Conservation (phyloP, 805 yeast species). For the Candida sakaeoensis region DNA sequence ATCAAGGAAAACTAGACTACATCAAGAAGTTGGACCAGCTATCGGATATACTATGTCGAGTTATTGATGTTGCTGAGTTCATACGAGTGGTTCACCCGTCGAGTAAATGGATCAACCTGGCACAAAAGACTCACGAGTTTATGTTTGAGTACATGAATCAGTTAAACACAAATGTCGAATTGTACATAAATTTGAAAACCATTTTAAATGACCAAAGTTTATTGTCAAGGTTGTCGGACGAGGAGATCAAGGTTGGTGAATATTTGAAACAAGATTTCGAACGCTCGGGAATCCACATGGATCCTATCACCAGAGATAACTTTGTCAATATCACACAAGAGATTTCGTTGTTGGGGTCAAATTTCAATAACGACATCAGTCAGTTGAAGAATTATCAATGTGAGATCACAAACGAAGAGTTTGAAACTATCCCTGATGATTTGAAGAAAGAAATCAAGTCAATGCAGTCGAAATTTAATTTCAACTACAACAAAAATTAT, state of each 20-base stretch:
- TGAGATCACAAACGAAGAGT: slow-evolving; percentile 28
- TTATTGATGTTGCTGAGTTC: slow-evolving; percentile 91
- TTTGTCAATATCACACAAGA: slow-evolving; percentile 78
- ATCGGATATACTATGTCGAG: slow-evolving; percentile 86
- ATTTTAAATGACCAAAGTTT: slow-evolving; percentile 45
- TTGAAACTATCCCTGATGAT: slow-evolving; percentile 20
- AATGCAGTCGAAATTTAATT: slow-evolving; percentile 23
- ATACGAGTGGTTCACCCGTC: slow-evolving; percentile 86
- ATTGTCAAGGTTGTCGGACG: slow-evolving; percentile 46
- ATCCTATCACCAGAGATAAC: slow-evolving; percentile 54
- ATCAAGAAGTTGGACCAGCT: slow-evolving; percentile 73
- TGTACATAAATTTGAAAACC: slow-evolving; percentile 57
- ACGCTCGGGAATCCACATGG: slow-evolving; percentile 85
- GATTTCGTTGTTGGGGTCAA: slow-evolving; percentile 78
- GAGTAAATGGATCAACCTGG: slow-evolving; percentile 63
- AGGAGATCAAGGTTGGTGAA: slow-evolving; percentile 80
- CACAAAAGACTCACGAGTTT: slow-evolving; percentile 82
- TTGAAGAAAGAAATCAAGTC: slow-evolving; percentile 24
- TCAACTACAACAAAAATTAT: slow-evolving; percentile 7
- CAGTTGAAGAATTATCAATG: slow-evolving; percentile 33
- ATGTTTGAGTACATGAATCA: slow-evolving; percentile 94
- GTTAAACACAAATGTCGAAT: slow-evolving; percentile 75
- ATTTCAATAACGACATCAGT: slow-evolving; percentile 54
- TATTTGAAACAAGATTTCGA: slow-evolving; percentile 81
- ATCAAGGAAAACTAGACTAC: slow-evolving; percentile 44